phyloP scores from a whole-genome alignment of 2,329 filamentous ascomycete species.

The Epicoccum nigrum region DNA sequence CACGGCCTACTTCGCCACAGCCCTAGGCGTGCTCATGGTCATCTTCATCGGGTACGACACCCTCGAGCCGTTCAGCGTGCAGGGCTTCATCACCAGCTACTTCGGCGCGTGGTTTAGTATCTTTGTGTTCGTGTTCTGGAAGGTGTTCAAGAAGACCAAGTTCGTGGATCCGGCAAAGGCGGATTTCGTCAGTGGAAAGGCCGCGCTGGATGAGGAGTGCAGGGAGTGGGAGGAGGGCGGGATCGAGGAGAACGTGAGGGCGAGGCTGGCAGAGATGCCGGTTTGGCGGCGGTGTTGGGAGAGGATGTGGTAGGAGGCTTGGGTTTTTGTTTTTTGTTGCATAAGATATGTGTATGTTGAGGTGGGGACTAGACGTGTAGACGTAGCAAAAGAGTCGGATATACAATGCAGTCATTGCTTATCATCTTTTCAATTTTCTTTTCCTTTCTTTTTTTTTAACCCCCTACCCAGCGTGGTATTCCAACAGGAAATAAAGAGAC shows the following conservation, averaged over 20 bases:
- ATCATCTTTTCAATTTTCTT: too few relatives aligned
- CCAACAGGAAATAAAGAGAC: too few relatives aligned
- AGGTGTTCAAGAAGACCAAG: conserved; percentile 66
- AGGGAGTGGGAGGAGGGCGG: conserved; percentile 33
- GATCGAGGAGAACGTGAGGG: conserved; percentile 11
- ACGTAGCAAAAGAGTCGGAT: neutral
- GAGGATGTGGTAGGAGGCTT: conserved; percentile 20
- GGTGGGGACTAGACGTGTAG: neutral
- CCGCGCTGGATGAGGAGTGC: conserved; percentile 48
- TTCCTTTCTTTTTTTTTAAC: too few relatives aligned
- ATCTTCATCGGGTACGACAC: conserved; percentile 57
- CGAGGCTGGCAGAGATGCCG: conserved; percentile 13
- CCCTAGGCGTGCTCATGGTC: conserved; percentile 13
- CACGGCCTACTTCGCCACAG: conserved; percentile 10
- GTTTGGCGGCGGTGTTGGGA: conserved; percentile 15
- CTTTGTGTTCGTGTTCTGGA: conserved; percentile 63
- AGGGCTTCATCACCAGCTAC: conserved; percentile 56
- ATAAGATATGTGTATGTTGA: neutral
- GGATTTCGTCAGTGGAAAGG: conserved; percentile 52
- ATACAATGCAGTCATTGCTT: too few relatives aligned
- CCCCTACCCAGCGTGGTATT: too few relatives aligned
- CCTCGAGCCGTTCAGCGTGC: conserved; percentile 52
- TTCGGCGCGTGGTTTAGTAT: conserved; percentile 46
- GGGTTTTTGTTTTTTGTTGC: too few relatives aligned
- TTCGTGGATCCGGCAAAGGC: conserved; percentile 44